Evolutionary conservation across 2,329 filamentous ascomycete genomes (phyloP), one percentile per base, ranked within the genome.

Genomic region (Myriosclerotinia curreyana): DNA sequence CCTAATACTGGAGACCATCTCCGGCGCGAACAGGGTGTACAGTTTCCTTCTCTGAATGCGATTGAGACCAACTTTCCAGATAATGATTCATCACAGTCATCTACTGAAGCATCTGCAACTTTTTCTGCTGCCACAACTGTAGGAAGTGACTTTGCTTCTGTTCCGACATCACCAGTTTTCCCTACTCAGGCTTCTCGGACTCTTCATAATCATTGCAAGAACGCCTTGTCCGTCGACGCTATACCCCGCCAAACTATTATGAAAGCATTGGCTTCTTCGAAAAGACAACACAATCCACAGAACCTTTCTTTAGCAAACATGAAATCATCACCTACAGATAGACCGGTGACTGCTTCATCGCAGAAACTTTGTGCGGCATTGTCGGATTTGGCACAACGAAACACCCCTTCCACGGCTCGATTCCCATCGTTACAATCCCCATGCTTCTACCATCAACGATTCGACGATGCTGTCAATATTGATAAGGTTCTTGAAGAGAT

Each of bases 391-490:
- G 80, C 81, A 64, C 64, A 66, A 20, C 68, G 69, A 62, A 72
- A 71, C 56, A 72, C 73, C 20, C 74, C 76, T 11, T 66, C 69
- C 73, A 74, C 75, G 70, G 76, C 71, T 78, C 79, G 46, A 75
- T 82, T 93, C 69, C 83, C 88, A 14, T 83, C 89, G 12, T 80
- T 98, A 61, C 89, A 94, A 71, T 97, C 93, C 52, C 95, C 95
- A 17, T 99, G 95, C 79, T 99, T 96, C 79, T 98, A 96, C 79
- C 95, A 99, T 78, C 91, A 96, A 78, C 87, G 94, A 67, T 99
- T 99, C 74, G 95, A 97, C 72, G 92, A 96, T 75, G 91, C 93
- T 11, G 92, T 99, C 71, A 92, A 99, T 76, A 92, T 98, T 65
- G 90, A 95, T 71, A 95, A 90, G 77, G 92, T 99, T 7, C 82